Evolutionary conservation across 2,329 filamentous ascomycete genomes (phyloP).

Genomic region (Sclerotinia trifoliorum): DNA sequence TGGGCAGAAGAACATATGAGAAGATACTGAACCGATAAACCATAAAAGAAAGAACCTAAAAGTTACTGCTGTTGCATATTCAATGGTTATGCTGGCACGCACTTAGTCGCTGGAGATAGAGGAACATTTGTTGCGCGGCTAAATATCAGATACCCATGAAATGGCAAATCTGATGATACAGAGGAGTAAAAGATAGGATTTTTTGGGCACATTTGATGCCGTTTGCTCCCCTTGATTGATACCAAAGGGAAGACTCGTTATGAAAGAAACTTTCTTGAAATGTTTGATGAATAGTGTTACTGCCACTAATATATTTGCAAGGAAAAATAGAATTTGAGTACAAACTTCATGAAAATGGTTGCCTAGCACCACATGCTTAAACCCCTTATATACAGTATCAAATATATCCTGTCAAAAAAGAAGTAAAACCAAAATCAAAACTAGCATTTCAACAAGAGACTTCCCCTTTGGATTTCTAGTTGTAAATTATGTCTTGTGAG

Average conservation of each 20-base stretch:
- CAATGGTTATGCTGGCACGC: neutral
- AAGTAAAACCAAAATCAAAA: neutral
- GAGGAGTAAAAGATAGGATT: neutral
- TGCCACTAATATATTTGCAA: too few relatives aligned
- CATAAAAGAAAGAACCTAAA: neutral
- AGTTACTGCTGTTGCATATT: neutral
- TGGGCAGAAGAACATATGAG: neutral
- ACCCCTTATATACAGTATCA: too few relatives aligned
- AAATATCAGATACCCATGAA: neutral
- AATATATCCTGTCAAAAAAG: too few relatives aligned
- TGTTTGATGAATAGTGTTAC: too few relatives aligned
- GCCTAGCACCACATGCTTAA: too few relatives aligned
- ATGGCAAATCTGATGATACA: neutral
- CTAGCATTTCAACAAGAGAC: neutral
- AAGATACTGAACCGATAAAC: neutral
- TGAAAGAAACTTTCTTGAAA: neutral
- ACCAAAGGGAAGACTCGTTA: neutral
- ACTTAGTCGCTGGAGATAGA: neutral
- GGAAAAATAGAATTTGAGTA: too few relatives aligned
- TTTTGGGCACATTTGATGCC: neutral
- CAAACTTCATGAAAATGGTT: too few relatives aligned
- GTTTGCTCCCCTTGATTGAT: neutral
- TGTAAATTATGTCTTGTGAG: neutral
- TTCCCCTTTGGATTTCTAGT: neutral
- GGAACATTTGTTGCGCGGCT: neutral